These are phyloP conservation scores for Cryptococcus sp. DNA, from an alignment of 1,284 basidiomycete genomes.

Conservation along the genomic window DNA sequence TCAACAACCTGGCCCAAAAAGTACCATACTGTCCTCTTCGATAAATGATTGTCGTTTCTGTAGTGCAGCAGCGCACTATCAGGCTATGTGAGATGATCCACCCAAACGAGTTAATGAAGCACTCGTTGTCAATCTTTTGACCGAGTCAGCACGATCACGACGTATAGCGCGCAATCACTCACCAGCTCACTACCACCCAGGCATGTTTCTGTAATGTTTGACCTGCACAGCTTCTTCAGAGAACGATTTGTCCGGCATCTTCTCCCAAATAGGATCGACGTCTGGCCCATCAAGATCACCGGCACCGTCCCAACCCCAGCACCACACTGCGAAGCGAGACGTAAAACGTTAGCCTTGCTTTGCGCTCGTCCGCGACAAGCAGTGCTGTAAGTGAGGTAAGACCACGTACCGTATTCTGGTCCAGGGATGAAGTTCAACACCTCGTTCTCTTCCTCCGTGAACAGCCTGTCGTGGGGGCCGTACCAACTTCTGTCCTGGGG, in stretches of 20 bases:
- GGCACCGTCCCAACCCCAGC: constrained; percentile 98
- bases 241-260: constrained; percentile 69
- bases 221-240: constrained; percentile 66
- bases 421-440: constrained; percentile 73
- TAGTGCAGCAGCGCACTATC: too few relatives aligned
- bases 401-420: constrained; percentile 75
- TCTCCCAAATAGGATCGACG: constrained; percentile 93
- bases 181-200: constrained; percentile 14
- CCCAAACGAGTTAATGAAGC: too few relatives aligned
- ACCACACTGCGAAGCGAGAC: constrained; percentile 70
- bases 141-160: too few relatives aligned
- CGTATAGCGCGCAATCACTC: too few relatives aligned
- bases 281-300: constrained; percentile 90
- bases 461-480: constrained; percentile 88
- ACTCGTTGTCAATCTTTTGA: too few relatives aligned
- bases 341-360: constrained; percentile 1
- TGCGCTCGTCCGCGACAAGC: too few relatives aligned
- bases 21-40: too few relatives aligned
- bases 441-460: constrained; percentile 79
- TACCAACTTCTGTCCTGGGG: constrained; percentile 92
- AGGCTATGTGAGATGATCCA: too few relatives aligned
- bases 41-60: too few relatives aligned
- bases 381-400: not conserved
- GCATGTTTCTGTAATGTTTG: constrained; percentile 66
- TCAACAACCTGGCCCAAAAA: not conserved